phyloP scores from a whole-genome alignment of 495 filamentous ascomycete genomes.

The Daldinia decipiens region DNA sequence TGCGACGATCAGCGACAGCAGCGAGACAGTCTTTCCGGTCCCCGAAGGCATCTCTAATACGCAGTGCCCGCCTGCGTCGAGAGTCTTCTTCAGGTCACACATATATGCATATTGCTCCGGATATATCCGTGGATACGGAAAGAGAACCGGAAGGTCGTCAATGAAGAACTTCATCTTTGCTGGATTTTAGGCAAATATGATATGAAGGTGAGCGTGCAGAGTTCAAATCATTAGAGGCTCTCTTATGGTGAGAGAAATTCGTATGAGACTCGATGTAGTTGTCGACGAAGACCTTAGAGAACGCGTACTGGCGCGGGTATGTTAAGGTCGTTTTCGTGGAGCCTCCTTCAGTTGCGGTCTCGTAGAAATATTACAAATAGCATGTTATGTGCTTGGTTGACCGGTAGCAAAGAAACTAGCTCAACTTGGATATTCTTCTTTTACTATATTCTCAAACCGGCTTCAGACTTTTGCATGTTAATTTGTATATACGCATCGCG shows the following conservation, averaged over 20 bases:
- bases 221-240: background rate
- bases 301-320: background rate
- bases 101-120: constrained; percentile 83
- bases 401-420: background rate
- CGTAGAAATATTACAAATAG: constrained; percentile 9
- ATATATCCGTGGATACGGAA: constrained; percentile 97
- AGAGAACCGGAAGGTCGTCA: constrained; percentile 93
- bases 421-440: background rate
- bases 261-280: background rate
- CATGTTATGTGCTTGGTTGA: background rate
- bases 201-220: background rate
- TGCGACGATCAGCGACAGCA: constrained; percentile 94
- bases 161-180: constrained; percentile 94
- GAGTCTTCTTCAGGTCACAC: constrained; percentile 96
- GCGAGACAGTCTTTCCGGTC: constrained; percentile 97
- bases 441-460: background rate
- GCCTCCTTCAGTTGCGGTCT: background rate
- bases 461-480: background rate
- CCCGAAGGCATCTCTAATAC: constrained; percentile 99
- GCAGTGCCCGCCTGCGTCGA: constrained; percentile 94
- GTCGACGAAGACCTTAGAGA: background rate
- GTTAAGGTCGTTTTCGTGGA: background rate
- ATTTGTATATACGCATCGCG: background rate
- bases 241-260: background rate
- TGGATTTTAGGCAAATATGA: background rate